These are phyloP conservation scores for Beauveria caledonica DNA, from an alignment of 2,329 filamentous ascomycete genomes.

Conservation along the genomic window DNA sequence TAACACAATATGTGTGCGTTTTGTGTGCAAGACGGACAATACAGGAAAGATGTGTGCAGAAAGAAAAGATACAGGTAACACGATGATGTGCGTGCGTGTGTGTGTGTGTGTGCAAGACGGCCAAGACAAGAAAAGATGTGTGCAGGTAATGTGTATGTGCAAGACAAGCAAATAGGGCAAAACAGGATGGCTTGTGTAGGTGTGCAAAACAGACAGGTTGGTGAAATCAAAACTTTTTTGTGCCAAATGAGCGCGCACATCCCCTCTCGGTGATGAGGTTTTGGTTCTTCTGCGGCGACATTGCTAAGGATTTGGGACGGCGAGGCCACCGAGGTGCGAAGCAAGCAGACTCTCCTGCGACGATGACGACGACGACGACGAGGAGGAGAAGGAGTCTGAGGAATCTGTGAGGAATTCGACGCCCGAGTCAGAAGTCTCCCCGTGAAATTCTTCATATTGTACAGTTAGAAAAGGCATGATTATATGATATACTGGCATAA, in stretches of 20 bases:
- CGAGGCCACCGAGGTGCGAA: background rate
- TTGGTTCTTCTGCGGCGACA: too few relatives aligned
- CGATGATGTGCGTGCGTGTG: too few relatives aligned
- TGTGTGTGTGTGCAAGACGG: too few relatives aligned
- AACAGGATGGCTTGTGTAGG: background rate
- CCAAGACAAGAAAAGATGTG: too few relatives aligned
- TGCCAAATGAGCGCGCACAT: background rate
- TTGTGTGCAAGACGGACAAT: too few relatives aligned
- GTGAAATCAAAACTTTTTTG: background rate
- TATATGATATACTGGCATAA: too few relatives aligned
- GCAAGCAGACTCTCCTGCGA: background rate
- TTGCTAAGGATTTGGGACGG: background rate
- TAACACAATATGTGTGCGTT: too few relatives aligned
- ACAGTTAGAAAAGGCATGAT: background rate
- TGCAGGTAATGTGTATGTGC: too few relatives aligned
- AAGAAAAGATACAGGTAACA: background rate
- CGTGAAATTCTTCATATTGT: background rate
- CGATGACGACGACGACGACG: background rate
- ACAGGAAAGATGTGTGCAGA: background rate
- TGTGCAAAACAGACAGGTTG: background rate
- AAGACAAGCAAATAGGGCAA: background rate
- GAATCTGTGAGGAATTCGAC: conserved; percentile 8
- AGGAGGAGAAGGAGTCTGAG: background rate
- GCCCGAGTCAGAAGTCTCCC: conserved; percentile 7
- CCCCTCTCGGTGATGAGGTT: background rate